Conservation (phyloP, 179 eudicot genomes). For the Vitellaria paradoxa region DNA sequence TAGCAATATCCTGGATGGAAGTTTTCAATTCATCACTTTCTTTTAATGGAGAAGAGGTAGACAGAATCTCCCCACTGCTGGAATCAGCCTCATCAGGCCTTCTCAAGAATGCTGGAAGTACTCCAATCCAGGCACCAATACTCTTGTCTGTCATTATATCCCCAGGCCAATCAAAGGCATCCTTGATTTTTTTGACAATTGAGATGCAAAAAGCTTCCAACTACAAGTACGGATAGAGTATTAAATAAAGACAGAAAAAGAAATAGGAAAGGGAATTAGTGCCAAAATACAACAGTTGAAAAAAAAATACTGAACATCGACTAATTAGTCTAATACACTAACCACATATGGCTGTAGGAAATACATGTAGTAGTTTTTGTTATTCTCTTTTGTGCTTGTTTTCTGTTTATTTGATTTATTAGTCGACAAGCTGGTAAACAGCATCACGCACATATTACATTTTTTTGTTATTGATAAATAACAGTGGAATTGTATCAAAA, state of each 20-base stretch:
- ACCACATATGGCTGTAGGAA: not conserved
- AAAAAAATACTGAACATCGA: not conserved
- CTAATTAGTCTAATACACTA: not conserved
- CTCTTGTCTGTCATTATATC: constrained; percentile 44
- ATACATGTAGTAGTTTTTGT: not conserved
- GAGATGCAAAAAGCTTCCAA: constrained; percentile 57
- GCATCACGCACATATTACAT: not conserved
- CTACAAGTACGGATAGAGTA: constrained; percentile 26
- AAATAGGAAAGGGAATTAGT: not conserved
- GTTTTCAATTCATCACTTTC: constrained; percentile 37
- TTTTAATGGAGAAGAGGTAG: constrained; percentile 24
- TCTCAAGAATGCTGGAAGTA: constrained; percentile 53
- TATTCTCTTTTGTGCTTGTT: not conserved
- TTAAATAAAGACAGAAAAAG: not conserved
- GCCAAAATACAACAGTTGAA: not conserved
- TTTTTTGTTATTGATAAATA: too few relatives aligned
- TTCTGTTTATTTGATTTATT: not conserved
- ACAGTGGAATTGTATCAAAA: too few relatives aligned
- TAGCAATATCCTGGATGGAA: constrained; percentile 60
- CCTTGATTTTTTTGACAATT: constrained; percentile 55
- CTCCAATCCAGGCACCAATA: constrained; percentile 75
- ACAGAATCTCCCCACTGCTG: constrained; percentile 27
- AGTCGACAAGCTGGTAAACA: constrained; percentile 3
- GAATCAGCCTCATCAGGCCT: constrained; percentile 27
- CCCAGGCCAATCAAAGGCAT: constrained; percentile 64